A percentile compares a stretch with the other conserved stretches of the same genome.
These are phyloP conservation scores for Colletotrichum sp. DNA, from an alignment of 2,329 filamentous ascomycete genomes.

Conservation along the genomic window DNA sequence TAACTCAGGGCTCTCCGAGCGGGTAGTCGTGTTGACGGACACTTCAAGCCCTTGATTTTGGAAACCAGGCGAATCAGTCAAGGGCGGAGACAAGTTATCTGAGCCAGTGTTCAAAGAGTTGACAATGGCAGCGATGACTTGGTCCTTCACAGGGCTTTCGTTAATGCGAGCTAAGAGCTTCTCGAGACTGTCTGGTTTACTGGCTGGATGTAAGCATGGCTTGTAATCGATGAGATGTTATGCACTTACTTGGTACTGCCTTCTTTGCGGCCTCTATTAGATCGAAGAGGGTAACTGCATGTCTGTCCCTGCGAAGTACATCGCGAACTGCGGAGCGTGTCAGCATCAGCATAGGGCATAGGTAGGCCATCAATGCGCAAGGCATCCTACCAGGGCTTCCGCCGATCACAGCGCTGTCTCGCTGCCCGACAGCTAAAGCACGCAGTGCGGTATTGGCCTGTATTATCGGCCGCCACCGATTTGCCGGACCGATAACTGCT, in stretches of 20 bases:
- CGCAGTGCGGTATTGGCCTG: background rate
- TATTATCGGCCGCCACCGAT: background rate
- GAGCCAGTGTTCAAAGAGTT: background rate
- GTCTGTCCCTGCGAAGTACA: background rate
- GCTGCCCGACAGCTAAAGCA: background rate
- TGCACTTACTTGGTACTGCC: constrained; percentile 21
- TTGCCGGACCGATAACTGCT: background rate
- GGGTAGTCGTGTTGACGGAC: background rate
- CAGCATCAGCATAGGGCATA: background rate
- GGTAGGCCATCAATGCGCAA: background rate
- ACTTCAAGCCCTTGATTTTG: background rate
- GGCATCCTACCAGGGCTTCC: background rate
- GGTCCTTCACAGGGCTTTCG: constrained; percentile 26
- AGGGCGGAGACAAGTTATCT: background rate
- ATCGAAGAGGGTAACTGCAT: background rate
- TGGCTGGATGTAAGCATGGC: background rate
- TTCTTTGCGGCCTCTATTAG: constrained; percentile 21
- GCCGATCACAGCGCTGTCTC: background rate
- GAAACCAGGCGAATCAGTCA: background rate
- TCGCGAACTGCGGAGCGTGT: background rate
- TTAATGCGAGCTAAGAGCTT: constrained; percentile 30
- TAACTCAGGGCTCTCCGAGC: background rate
- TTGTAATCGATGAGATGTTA: background rate
- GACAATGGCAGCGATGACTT: constrained; percentile 1
- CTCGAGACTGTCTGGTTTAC: constrained; percentile 28